Percentiles rank a stretch among this genome's conserved stretches.
Evolutionary conservation across 352 stramenopile species (phyloP).

Genomic region (Phytophthora sp.): DNA sequence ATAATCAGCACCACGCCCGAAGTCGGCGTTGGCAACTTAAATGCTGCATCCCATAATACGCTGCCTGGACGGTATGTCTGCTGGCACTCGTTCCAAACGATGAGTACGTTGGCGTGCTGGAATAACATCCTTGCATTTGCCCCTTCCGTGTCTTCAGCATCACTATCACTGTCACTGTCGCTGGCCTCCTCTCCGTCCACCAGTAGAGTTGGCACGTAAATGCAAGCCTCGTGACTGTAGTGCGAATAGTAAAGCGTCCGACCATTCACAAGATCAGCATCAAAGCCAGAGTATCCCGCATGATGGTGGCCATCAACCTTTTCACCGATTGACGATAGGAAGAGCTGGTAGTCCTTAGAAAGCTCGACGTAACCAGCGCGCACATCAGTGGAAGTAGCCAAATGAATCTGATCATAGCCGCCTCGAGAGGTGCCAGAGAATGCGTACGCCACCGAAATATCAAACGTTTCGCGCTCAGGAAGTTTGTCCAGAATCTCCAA

Average conservation of each 20-base stretch:
- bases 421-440: slow-evolving; percentile 69
- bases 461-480: slow-evolving; percentile 79
- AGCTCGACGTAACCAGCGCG: slow-evolving; percentile 44
- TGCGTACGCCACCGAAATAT: slow-evolving; percentile 81
- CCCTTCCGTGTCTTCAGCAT: slow-evolving; percentile 35
- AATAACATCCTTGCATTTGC: slow-evolving; percentile 50
- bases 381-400: slow-evolving; percentile 64
- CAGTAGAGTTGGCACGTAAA: slow-evolving; percentile 82
- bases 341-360: slow-evolving; percentile 75
- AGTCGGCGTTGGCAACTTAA: slow-evolving; percentile 77
- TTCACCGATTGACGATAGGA: slow-evolving; percentile 74
- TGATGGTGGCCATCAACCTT: slow-evolving; percentile 51
- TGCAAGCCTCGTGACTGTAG: slow-evolving; percentile 81
- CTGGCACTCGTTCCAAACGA: slow-evolving; percentile 89
- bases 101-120: slow-evolving; percentile 75
- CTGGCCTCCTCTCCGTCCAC: slow-evolving; percentile 41
- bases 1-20: slow-evolving; percentile 85
- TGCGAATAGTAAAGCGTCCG: slow-evolving; percentile 78
- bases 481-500: slow-evolving; percentile 79
- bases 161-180: slow-evolving; percentile 45
- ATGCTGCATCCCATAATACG: slow-evolving; percentile 80
- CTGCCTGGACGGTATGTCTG: slow-evolving; percentile 82
- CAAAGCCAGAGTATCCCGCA: slow-evolving; percentile 55
- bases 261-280: slow-evolving; percentile 45
- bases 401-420: slow-evolving; percentile 78